Percentiles rank a stretch among this genome's conserved stretches.
phyloP scores from a whole-genome alignment of 2,329 filamentous ascomycete genomes.

The Cercospora nicotianae region DNA sequence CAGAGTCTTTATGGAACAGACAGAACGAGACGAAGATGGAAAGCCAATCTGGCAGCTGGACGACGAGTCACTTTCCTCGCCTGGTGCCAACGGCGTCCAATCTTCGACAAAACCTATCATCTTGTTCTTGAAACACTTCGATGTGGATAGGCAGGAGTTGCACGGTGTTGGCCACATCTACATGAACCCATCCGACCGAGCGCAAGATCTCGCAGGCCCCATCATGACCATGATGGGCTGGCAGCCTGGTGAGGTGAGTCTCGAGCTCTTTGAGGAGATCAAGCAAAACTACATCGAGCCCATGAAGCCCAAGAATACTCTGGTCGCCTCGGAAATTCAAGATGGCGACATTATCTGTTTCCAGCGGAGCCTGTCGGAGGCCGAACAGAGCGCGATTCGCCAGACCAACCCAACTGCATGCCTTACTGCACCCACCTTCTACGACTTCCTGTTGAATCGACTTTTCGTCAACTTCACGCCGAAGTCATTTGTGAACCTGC shows the following conservation, averaged over 20 bases:
- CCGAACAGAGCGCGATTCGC: slow-evolving; percentile 30
- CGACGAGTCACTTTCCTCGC: slow-evolving; percentile 49
- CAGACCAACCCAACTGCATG: slow-evolving; percentile 34
- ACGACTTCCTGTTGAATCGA: slow-evolving; percentile 88
- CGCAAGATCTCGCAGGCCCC: slow-evolving; percentile 74
- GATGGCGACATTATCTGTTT: slow-evolving; percentile 97
- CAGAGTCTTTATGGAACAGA: slow-evolving; percentile 83
- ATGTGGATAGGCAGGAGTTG: slow-evolving; percentile 72
- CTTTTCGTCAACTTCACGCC: slow-evolving; percentile 77
- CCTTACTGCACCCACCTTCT: slow-evolving; percentile 57
- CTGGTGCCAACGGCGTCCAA: slow-evolving; percentile 45
- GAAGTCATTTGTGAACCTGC: slow-evolving; percentile 45
- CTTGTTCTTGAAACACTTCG: slow-evolving; percentile 90
- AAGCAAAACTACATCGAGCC: slow-evolving; percentile 96
- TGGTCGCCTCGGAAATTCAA: slow-evolving; percentile 90
- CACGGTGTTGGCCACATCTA: slow-evolving; percentile 81
- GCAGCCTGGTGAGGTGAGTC: slow-evolving; percentile 65
- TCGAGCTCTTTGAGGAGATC: slow-evolving; percentile 89
- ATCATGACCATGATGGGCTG: slow-evolving; percentile 85
- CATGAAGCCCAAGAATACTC: slow-evolving; percentile 80
- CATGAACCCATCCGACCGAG: slow-evolving; percentile 81
- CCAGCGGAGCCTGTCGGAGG: slow-evolving; percentile 62
- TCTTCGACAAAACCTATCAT: slow-evolving; percentile 61
- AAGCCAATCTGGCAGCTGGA: slow-evolving; percentile 70
- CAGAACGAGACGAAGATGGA: slow-evolving; percentile 68